Percentiles rank a stretch among this genome's conserved stretches.
Evolutionary conservation across 2,329 filamentous ascomycete genomes (phyloP).

Genomic region (Xylariaceae sp.): DNA sequence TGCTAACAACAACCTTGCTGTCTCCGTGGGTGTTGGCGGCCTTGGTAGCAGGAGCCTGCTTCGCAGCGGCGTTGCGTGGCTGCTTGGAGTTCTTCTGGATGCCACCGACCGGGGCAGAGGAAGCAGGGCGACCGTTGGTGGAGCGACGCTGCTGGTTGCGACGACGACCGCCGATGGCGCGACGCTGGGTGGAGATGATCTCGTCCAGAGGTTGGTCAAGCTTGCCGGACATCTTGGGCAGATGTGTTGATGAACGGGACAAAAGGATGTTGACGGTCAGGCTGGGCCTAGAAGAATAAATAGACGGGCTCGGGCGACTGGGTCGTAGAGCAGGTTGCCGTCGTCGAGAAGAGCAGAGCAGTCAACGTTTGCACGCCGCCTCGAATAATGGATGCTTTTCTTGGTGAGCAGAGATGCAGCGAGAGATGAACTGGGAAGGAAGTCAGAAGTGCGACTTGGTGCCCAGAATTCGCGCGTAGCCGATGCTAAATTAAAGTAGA

Average conservation of each 20-base stretch:
- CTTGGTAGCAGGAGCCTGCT: conserved; percentile 57
- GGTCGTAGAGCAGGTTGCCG: not conserved
- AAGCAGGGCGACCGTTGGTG: conserved; percentile 45
- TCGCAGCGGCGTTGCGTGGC: conserved; percentile 53
- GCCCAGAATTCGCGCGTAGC: not conserved
- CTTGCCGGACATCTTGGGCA: conserved; percentile 77
- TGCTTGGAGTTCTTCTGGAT: conserved; percentile 71
- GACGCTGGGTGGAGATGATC: conserved; percentile 76
- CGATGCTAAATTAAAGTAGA: not conserved
- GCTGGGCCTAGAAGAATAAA: conserved; percentile 19
- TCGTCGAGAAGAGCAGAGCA: not conserved
- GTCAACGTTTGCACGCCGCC: conserved; percentile 2
- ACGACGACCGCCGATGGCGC: conserved; percentile 51
- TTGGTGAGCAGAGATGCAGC: not conserved
- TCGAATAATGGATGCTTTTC: conserved; percentile 3
- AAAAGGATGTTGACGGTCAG: conserved; percentile 23
- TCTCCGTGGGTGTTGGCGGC: conserved; percentile 59
- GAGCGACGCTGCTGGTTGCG: conserved; percentile 45
- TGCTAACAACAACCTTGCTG: conserved; percentile 98
- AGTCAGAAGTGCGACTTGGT: conserved; percentile 11
- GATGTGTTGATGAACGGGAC: conserved; percentile 39
- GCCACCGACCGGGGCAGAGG: conserved; percentile 73
- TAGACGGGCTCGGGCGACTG: conserved; percentile 6
- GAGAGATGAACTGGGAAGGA: conserved; percentile 1
- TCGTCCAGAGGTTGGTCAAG: conserved; percentile 96